Evolutionary conservation across 192 early-diverging fungal species (phyloP).

Genomic region (Entomortierella parvispora): DNA sequence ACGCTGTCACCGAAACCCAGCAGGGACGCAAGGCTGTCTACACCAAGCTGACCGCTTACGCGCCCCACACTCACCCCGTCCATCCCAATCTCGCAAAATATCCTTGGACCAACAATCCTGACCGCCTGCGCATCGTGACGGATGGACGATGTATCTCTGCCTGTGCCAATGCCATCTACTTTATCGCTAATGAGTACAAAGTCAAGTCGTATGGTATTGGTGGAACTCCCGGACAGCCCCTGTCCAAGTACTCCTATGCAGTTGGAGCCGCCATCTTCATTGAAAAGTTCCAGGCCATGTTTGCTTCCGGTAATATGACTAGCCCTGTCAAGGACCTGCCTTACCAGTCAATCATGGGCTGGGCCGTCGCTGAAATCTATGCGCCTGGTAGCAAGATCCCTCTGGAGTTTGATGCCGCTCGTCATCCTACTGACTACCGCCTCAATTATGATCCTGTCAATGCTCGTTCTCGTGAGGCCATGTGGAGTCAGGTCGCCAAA

Average conservation of each 20-base stretch:
- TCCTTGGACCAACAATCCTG: slow-evolving; percentile 16
- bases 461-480: background rate
- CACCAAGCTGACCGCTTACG: slow-evolving; percentile 6
- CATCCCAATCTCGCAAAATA: slow-evolving; percentile 4
- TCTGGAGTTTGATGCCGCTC: slow-evolving; percentile 11
- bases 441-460: slow-evolving; percentile 2
- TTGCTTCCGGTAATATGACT: background rate
- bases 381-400: slow-evolving; percentile 5
- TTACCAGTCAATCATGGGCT: background rate
- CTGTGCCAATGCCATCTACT: slow-evolving; percentile 2
- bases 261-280: background rate
- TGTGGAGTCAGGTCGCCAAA: slow-evolving; percentile 14
- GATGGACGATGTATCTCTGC: slow-evolving; percentile 15
- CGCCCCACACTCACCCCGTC: background rate
- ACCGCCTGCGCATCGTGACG: slow-evolving; percentile 2
- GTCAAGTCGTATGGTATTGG: slow-evolving; percentile 9
- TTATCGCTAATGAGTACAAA: slow-evolving; percentile 11
- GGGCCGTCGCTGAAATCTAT: background rate
- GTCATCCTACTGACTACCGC: background rate
- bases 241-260: slow-evolving; percentile 6
- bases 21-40: background rate
- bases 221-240: background rate
- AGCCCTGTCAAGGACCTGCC: slow-evolving; percentile 5
- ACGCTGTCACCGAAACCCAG: background rate
- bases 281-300: background rate